Percentiles rank a stretch among this genome's conserved stretches.
Conservation (phyloP, 805 yeast species). For the Ascoidea tarda region DNA sequence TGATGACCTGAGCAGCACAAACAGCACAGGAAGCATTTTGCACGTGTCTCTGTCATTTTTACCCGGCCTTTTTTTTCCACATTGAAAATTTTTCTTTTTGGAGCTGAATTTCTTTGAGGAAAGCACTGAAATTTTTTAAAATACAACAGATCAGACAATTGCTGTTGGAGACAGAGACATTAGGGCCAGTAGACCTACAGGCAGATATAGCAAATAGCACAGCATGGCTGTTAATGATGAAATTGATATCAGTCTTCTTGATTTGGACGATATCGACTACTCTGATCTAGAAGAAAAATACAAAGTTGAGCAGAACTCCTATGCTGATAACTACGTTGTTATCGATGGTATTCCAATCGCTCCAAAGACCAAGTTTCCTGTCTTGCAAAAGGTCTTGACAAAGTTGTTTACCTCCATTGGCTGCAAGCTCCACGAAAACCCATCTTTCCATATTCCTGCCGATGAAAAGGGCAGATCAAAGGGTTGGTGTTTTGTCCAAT, state of each 20-base stretch:
- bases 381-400: conserved; percentile 70
- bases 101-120: too few relatives aligned
- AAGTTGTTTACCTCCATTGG: conserved; percentile 74
- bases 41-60: too few relatives aligned
- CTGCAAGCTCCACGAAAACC: conserved; percentile 23
- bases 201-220: background rate
- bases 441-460: conserved; percentile 72
- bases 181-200: too few relatives aligned
- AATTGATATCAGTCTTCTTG: conserved; percentile 36
- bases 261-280: conserved; percentile 54
- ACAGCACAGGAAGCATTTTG: too few relatives aligned
- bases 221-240: conserved; percentile 13
- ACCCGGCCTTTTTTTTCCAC: too few relatives aligned
- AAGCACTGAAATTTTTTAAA: too few relatives aligned
- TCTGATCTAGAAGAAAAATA: conserved; percentile 74
- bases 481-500: conserved; percentile 82
- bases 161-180: too few relatives aligned
- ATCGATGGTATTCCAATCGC: conserved; percentile 95
- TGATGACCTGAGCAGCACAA: too few relatives aligned
- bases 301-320: conserved; percentile 42
- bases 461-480: conserved; percentile 59
- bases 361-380: conserved; percentile 76
- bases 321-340: conserved; percentile 66
- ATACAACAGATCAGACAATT: too few relatives aligned
- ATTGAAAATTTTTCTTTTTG: too few relatives aligned